Conservation (phyloP, 768 basidiomycete species). For the Favolaschia claudopus region DNA sequence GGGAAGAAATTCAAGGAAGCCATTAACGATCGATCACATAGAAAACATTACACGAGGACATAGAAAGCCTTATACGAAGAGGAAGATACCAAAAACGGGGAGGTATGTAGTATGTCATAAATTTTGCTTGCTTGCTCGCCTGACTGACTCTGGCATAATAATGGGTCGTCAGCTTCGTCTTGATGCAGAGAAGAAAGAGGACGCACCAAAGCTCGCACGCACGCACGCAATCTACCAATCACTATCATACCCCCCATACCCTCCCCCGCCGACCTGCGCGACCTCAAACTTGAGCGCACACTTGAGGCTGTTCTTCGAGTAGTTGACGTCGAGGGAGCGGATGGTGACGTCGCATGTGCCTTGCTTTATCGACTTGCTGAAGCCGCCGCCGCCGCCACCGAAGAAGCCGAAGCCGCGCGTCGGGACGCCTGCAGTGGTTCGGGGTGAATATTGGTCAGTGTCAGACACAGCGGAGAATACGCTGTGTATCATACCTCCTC, state of each 20-base stretch:
- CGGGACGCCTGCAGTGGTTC: conserved; percentile 13
- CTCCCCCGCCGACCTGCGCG: conserved; percentile 28
- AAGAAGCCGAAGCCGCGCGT: conserved; percentile 19
- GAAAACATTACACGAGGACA: too few species aligned
- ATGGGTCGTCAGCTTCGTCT: too few species aligned
- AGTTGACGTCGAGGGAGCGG: conserved; percentile 42
- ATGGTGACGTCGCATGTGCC: conserved; percentile 44
- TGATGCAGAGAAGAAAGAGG: background rate
- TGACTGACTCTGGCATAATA: too few species aligned
- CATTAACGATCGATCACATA: too few species aligned
- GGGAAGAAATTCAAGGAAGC: too few species aligned
- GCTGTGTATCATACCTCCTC: conserved; percentile 35
- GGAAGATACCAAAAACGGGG: too few species aligned
- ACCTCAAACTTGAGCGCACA: conserved; percentile 50
- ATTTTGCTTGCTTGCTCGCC: too few species aligned
- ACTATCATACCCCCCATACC: conserved; percentile 7
- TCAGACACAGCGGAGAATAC: background rate
- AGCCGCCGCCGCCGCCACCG: conserved; percentile 32
- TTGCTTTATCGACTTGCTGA: conserved; percentile 46
- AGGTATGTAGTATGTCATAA: too few species aligned
- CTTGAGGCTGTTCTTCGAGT: conserved; percentile 50
- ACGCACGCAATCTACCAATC: background rate
- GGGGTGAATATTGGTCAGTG: background rate
- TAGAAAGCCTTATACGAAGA: too few species aligned
- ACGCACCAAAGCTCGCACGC: background rate